Conservation (phyloP, 306 rosid species). For the Geum urbanum region DNA sequence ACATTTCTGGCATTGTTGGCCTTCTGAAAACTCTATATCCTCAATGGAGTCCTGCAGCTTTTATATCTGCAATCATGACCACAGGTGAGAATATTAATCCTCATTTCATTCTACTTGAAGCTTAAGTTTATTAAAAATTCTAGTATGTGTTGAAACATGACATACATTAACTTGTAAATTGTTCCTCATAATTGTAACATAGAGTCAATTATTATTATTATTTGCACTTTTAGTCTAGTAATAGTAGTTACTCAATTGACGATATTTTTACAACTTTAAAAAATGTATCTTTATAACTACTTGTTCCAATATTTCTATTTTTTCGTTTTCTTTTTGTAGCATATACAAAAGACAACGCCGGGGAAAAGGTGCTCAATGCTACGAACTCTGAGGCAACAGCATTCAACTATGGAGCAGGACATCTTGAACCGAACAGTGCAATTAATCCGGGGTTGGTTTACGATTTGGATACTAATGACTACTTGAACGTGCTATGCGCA, state of each 20-base stretch:
- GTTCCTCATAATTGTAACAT: too few species aligned
- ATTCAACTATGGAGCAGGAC: slow-evolving; percentile 87
- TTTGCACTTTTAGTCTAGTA: too few species aligned
- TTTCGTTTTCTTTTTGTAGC: slow-evolving; percentile 44
- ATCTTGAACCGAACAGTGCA: slow-evolving; percentile 63
- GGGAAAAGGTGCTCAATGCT: slow-evolving; percentile 56
- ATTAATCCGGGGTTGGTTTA: slow-evolving; percentile 88
- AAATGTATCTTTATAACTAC: neutral
- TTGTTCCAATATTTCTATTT: neutral
- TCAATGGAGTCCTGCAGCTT: slow-evolving; percentile 86
- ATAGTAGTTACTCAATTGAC: too few species aligned
- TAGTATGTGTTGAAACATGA: too few species aligned
- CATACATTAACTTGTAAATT: too few species aligned
- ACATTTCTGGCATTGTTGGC: slow-evolving; percentile 71
- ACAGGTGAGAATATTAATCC: slow-evolving; percentile 44
- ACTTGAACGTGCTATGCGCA: slow-evolving; percentile 62
- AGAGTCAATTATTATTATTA: too few species aligned
- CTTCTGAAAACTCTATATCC: slow-evolving; percentile 68
- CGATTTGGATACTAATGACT: slow-evolving; percentile 53
- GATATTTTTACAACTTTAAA: too few species aligned
- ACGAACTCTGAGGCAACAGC: slow-evolving; percentile 52
- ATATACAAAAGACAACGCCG: slow-evolving; percentile 43
- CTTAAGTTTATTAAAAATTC: neutral
- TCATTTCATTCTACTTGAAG: neutral
- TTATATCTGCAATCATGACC: slow-evolving; percentile 95